Conservation (phyloP, 768 basidiomycete species). For the Nevesoporus exiguus region DNA sequence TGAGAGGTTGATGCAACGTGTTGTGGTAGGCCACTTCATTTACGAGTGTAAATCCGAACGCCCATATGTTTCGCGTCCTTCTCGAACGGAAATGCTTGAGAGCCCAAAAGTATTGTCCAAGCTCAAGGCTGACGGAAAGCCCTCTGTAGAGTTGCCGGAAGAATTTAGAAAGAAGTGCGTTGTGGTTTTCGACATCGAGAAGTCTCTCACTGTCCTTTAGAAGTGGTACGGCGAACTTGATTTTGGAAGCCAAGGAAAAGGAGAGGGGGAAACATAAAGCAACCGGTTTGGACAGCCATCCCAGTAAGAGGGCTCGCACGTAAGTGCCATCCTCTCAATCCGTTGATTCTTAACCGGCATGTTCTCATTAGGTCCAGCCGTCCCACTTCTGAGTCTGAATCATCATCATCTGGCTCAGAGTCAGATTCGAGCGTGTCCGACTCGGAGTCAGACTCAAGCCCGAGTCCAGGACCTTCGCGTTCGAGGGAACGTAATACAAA, state of each 20-base stretch:
- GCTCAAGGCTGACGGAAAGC: conserved; percentile 65
- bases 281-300: conserved; percentile 27
- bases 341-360: background rate
- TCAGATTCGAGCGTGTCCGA: conserved; percentile 47
- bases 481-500: conserved; percentile 40
- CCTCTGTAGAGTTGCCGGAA: conserved; percentile 82
- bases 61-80: conserved; percentile 87
- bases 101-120: conserved; percentile 68
- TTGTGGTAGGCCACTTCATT: conserved; percentile 72
- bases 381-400: conserved; percentile 21
- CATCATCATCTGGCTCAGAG: conserved; percentile 22
- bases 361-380: conserved; percentile 30
- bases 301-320: conserved; percentile 37
- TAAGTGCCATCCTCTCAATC: conserved; percentile 33
- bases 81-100: conserved; percentile 81
- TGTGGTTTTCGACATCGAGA: background rate
- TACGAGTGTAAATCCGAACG: conserved; percentile 83
- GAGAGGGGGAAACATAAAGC: conserved; percentile 49
- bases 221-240: conserved; percentile 78
- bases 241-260: conserved; percentile 80
- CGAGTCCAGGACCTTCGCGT: conserved; percentile 45
- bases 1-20: background rate
- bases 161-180: conserved; percentile 83
- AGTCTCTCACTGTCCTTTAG: conserved; percentile 34
- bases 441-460: conserved; percentile 38